These are phyloP conservation scores for Neonectria hederae DNA, from an alignment of 2,329 filamentous ascomycete genomes.

Conservation along the genomic window DNA sequence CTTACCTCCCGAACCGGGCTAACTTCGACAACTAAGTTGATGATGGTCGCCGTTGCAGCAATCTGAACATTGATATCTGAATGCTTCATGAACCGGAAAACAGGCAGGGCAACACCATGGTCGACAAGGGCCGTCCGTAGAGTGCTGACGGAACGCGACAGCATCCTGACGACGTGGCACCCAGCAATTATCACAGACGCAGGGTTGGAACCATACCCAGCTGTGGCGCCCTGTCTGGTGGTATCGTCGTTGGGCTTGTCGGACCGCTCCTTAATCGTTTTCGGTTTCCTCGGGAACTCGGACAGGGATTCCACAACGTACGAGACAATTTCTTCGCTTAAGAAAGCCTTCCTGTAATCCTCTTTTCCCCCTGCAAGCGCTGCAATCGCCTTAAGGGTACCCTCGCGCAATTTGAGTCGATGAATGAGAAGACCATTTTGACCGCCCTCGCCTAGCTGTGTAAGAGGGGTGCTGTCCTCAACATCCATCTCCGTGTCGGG, in stretches of 20 bases:
- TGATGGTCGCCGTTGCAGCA: constrained; percentile 84
- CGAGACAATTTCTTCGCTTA: constrained; percentile 81
- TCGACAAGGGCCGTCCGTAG: constrained; percentile 89
- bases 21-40: constrained; percentile 87
- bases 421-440: constrained; percentile 70
- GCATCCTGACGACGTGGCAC: constrained; percentile 81
- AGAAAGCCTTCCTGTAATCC: constrained; percentile 81
- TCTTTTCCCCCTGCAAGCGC: constrained; percentile 84
- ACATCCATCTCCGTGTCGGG: constrained; percentile 48
- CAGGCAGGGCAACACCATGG: constrained; percentile 79
- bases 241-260: constrained; percentile 49
- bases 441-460: constrained; percentile 68
- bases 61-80: constrained; percentile 82
- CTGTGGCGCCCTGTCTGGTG: constrained; percentile 42
- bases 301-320: constrained; percentile 85
- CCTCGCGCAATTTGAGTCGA: constrained; percentile 79
- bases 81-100: constrained; percentile 80
- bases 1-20: constrained; percentile 90
- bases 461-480: constrained; percentile 47
- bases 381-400: constrained; percentile 80
- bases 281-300: constrained; percentile 63
- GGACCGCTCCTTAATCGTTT: constrained; percentile 54
- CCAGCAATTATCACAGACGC: constrained; percentile 82
- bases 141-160: constrained; percentile 86
- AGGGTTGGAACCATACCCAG: constrained; percentile 77